These are phyloP conservation scores for Starmerella davenportii DNA, from an alignment of 805 yeast species.

Conservation along the genomic window DNA sequence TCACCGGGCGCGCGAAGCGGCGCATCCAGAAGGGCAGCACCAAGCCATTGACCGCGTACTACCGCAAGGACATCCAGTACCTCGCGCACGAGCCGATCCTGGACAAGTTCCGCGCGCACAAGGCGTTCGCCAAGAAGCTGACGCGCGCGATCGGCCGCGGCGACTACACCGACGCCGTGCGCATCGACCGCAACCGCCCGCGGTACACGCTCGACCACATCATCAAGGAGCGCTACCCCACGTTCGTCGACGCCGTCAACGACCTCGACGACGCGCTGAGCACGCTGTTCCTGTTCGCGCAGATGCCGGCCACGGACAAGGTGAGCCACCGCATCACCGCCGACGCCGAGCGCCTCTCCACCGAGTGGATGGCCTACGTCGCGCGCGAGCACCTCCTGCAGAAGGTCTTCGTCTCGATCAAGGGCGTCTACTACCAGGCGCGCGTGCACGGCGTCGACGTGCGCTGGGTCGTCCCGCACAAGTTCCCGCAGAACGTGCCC, in stretches of 20 bases:
- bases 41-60: conserved; percentile 87
- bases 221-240: conserved; percentile 88
- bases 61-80: conserved; percentile 84
- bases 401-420: conserved; percentile 88
- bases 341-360: conserved; percentile 71
- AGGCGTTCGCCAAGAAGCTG: conserved; percentile 79
- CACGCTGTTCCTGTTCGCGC: conserved; percentile 84
- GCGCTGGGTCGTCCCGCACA: conserved; percentile 93
- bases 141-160: conserved; percentile 82
- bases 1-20: conserved; percentile 81
- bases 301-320: conserved; percentile 82
- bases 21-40: conserved; percentile 97
- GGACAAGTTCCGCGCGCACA: conserved; percentile 82
- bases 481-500: conserved; percentile 91
- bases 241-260: conserved; percentile 77
- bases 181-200: conserved; percentile 64
- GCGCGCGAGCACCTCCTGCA: conserved; percentile 65
- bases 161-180: conserved; percentile 74
- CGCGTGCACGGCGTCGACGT: conserved; percentile 77
- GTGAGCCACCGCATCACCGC: conserved; percentile 66
- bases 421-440: conserved; percentile 93
- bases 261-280: conserved; percentile 89
- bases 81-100: conserved; percentile 87
- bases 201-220: conserved; percentile 74
- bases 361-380: conserved; percentile 89